Evolutionary conservation across 805 yeast genomes (phyloP), one percentile per base, ranked within the genome.

Genomic region (Lipomyces starkeyi): DNA sequence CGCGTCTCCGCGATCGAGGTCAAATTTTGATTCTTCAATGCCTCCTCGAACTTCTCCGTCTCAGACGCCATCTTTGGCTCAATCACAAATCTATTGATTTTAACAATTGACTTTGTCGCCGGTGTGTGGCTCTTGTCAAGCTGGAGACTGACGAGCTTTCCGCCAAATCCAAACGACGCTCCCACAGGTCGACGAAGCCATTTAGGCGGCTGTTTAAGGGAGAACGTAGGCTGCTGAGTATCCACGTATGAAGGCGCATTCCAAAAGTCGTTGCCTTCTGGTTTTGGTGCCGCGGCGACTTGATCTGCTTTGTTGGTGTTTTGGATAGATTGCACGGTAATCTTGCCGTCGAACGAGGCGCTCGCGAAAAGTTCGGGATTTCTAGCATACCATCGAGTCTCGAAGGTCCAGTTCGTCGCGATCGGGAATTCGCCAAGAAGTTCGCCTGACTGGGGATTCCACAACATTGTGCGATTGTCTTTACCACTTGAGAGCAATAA

Each of bases 81-180:
- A 11, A 80, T 74, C 3, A 70, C 73, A 32, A 84, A 77, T 72
- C 84, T 85, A 29, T 81, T 75, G 65, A 87, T 80, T 29, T 78
- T 77, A 22, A 87, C 77, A 6, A 32, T 49, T 2, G 71, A 68
- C 60, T 65, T 63, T 49, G 43, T 25, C n/a, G 63, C 32, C 56
- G 27, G 27, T 13, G 29, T 25, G 22, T 43, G 67, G 14, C 35
- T 40, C 22, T 61, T 66, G 29, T 68, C 67, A 5, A 35, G 32
- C 53, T 59, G 61, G 25, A 71, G 49, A 22, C 66, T 56, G 20
- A 89, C 87, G 13, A 95, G 78, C 80, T 91, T 92, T 63, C 97
- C 97, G 69, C 99, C 99, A 80, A 93, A 94, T 0, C 97, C 98
- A 83, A 96, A 95, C 1, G 87, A 81, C 14, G 89, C 97, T 60